These are phyloP conservation scores for Lolium perenne DNA, from an alignment of 176 grass and related monocot species.

Conservation along the genomic window DNA sequence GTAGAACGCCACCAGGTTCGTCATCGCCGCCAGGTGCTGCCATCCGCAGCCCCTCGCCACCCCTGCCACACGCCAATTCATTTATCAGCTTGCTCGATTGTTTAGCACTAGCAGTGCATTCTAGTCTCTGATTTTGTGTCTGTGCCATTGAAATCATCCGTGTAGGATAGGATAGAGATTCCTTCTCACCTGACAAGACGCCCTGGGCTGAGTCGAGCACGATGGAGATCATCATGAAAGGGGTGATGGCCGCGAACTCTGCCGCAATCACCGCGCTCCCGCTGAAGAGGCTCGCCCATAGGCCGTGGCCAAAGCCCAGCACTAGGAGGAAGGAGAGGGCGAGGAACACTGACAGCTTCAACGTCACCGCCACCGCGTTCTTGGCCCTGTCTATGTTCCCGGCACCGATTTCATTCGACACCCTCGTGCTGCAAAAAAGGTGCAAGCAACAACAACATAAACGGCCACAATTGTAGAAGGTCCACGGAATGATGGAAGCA, in stretches of 20 bases:
- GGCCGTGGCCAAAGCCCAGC: constrained; percentile 57
- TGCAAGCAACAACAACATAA: not conserved
- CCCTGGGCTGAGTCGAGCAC: constrained; percentile 85
- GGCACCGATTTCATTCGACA: constrained; percentile 86
- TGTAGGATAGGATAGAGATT: not conserved
- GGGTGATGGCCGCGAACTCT: constrained; percentile 67
- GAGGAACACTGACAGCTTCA: constrained; percentile 82
- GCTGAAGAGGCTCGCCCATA: constrained; percentile 83
- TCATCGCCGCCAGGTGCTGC: constrained; percentile 87
- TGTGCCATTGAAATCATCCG: not conserved
- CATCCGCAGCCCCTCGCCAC: constrained; percentile 90
- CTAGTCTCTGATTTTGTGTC: not conserved
- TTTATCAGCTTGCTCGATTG: not conserved
- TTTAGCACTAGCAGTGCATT: not conserved
- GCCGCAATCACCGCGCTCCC: constrained; percentile 56
- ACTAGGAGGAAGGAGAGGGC: constrained; percentile 56
- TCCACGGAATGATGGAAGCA: not conserved
- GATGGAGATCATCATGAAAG: constrained; percentile 65
- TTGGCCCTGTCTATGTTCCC: constrained; percentile 70
- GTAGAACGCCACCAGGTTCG: constrained; percentile 96
- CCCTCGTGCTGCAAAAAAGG: constrained; percentile 64
- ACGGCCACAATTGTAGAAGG: not conserved
- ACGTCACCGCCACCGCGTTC: constrained; percentile 66
- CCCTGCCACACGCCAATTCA: constrained; percentile 41
- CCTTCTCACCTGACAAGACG: constrained; percentile 60